Percentiles rank a stretch among this genome's conserved stretches.
These are phyloP conservation scores for Cryomyces antarcticus DNA, from an alignment of 495 filamentous ascomycete genomes.

Conservation along the genomic window DNA sequence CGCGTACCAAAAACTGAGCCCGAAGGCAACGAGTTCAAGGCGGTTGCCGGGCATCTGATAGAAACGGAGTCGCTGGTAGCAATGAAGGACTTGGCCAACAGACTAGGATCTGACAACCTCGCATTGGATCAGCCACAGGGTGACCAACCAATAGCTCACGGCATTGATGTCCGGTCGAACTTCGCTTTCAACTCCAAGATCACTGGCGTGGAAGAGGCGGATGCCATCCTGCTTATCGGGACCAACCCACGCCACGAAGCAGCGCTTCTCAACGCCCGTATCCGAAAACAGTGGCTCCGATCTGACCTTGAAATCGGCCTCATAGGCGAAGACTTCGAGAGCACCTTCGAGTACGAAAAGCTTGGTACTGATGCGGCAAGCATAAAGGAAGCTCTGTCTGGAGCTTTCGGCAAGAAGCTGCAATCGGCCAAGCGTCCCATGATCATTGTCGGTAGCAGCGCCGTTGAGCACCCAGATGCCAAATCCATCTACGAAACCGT, in stretches of 20 bases:
- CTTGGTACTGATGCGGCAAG: conserved; percentile 56
- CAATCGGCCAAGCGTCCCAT: conserved; percentile 74
- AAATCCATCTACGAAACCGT: conserved; percentile 84
- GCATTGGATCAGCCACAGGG: conserved; percentile 79
- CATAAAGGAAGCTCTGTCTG: conserved; percentile 68
- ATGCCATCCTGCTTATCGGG: conserved; percentile 76
- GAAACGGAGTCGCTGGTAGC: conserved; percentile 87
- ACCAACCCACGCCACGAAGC: conserved; percentile 92
- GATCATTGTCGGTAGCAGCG: conserved; percentile 84
- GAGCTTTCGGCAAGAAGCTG: conserved; percentile 79
- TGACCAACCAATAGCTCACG: conserved; percentile 68
- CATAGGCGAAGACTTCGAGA: conserved; percentile 76
- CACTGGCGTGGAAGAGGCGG: conserved; percentile 78
- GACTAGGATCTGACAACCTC: conserved; percentile 86
- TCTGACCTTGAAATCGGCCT: conserved; percentile 87
- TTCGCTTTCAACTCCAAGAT: conserved; percentile 94
- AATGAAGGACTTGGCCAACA: conserved; percentile 91
- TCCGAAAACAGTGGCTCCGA: conserved; percentile 90
- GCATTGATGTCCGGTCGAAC: conserved; percentile 82
- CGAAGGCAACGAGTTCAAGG: conserved; percentile 87
- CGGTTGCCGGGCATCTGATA: conserved; percentile 69
- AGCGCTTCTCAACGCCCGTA: conserved; percentile 83
- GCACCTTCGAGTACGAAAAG: conserved; percentile 83
- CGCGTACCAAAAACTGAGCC: conserved; percentile 52
- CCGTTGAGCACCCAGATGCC: conserved; percentile 71